phyloP scores from a whole-genome alignment of 2,329 filamentous ascomycete genomes.

The Alternaria rosae region DNA sequence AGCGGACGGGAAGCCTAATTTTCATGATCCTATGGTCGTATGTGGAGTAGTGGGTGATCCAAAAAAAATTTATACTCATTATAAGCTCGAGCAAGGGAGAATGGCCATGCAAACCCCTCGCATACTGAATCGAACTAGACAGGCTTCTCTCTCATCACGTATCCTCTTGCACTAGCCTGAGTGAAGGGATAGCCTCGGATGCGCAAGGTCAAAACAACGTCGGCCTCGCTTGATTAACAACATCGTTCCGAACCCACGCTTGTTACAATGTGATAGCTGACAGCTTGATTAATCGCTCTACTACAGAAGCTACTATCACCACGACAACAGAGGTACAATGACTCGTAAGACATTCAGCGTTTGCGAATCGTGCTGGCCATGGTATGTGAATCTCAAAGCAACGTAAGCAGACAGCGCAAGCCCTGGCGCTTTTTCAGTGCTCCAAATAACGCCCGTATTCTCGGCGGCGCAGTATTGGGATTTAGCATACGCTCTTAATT shows the following conservation, averaged over 20 bases:
- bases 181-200: background rate
- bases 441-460: too few species aligned
- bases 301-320: background rate
- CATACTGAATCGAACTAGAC: background rate
- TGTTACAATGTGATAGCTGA: background rate
- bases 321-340: background rate
- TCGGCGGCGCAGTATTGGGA: too few species aligned
- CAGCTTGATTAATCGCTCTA: background rate
- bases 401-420: background rate
- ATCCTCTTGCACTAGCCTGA: background rate
- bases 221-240: background rate
- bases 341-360: background rate
- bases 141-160: background rate
- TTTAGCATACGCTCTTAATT: too few species aligned
- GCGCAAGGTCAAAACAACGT: background rate
- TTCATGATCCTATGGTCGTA: background rate
- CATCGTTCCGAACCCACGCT: background rate
- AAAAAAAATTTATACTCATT: fast-evolving
- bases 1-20: constrained; percentile 2
- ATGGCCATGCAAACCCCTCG: too few species aligned
- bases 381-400: background rate
- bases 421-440: background rate
- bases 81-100: background rate
- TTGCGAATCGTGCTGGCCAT: background rate
- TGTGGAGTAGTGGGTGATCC: background rate